Evolutionary conservation across 2,329 filamentous ascomycete genomes (phyloP).

Genomic region (Salinomyces thailandicus): DNA sequence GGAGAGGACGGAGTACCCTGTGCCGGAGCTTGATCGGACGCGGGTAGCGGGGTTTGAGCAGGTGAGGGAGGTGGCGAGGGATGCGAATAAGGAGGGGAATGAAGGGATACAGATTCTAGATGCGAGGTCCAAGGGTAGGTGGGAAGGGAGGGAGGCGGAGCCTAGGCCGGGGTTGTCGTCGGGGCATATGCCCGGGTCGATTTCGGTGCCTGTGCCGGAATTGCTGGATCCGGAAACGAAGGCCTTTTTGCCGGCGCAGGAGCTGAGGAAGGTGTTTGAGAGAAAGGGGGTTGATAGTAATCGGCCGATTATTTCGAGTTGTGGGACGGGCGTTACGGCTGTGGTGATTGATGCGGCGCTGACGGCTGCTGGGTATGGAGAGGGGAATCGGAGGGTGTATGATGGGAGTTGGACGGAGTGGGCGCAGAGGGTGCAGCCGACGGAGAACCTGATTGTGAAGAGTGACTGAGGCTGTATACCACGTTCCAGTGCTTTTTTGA

Average conservation of each 20-base stretch:
- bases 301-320: constrained; percentile 76
- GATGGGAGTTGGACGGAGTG: constrained; percentile 85
- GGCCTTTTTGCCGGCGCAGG: constrained; percentile 59
- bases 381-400: constrained; percentile 61
- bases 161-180: constrained; percentile 73
- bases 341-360: constrained; percentile 83
- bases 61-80: constrained; percentile 63
- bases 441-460: constrained; percentile 27
- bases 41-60: constrained; percentile 75
- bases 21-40: constrained; percentile 38
- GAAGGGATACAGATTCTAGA: constrained; percentile 83
- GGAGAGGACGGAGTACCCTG: constrained; percentile 31
- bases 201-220: constrained; percentile 68
- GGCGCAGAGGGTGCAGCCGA: constrained; percentile 26
- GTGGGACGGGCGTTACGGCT: constrained; percentile 89
- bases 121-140: constrained; percentile 69
- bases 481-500: too few relatives aligned
- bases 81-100: constrained; percentile 70
- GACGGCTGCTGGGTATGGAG: constrained; percentile 63
- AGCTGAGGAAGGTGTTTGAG: constrained; percentile 66
- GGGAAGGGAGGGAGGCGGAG: constrained; percentile 73
- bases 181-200: constrained; percentile 83
- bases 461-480: too few relatives aligned
- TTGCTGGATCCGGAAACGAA: constrained; percentile 78
- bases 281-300: constrained; percentile 67